These are phyloP conservation scores for Sistotremastrum niveocremeum DNA, from an alignment of 768 basidiomycete genomes.

Conservation along the genomic window DNA sequence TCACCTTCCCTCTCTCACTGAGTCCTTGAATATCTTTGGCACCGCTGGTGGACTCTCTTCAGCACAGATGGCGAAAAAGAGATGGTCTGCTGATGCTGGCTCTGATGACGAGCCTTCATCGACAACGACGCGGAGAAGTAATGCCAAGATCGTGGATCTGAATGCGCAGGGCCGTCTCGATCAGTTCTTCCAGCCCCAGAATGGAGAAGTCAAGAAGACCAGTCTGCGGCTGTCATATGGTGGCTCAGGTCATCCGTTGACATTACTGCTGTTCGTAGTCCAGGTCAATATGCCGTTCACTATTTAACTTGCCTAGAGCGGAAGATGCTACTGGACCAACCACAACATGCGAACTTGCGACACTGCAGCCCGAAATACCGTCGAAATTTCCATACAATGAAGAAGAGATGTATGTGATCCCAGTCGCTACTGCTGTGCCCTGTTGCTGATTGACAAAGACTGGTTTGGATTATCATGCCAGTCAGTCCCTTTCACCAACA, in stretches of 20 bases:
- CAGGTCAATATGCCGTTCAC: background rate
- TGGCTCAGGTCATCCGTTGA: slow-evolving; percentile 67
- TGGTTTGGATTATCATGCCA: slow-evolving; percentile 78
- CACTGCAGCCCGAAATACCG: slow-evolving; percentile 71
- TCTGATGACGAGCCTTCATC: slow-evolving; percentile 27
- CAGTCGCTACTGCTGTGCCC: slow-evolving; percentile 1
- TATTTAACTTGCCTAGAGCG: slow-evolving; percentile 28
- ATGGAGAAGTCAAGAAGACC: slow-evolving; percentile 48
- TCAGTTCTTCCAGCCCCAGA: slow-evolving; percentile 35
- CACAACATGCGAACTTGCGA: slow-evolving; percentile 76
- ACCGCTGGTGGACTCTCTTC: slow-evolving; percentile 39
- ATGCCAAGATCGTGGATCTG: slow-evolving; percentile 23
- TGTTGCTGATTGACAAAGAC: slow-evolving; percentile 24
- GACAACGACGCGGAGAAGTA: slow-evolving; percentile 25
- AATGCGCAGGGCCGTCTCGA: slow-evolving; percentile 31
- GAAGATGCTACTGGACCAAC: slow-evolving; percentile 74
- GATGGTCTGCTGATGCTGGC: slow-evolving; percentile 33
- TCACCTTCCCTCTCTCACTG: slow-evolving; percentile 69
- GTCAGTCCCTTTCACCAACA: slow-evolving; percentile 23
- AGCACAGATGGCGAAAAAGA: slow-evolving; percentile 30
- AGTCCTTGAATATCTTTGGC: slow-evolving; percentile 90
- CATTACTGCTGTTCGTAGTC: slow-evolving; percentile 58
- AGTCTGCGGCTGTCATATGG: slow-evolving; percentile 77
- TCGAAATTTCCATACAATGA: slow-evolving; percentile 70
- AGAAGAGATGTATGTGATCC: slow-evolving; percentile 37